Base-by-base conservation (phyloP, 1,284 basidiomycete genomes). In the Cutaneotrichosporon cavernicola region DNA sequence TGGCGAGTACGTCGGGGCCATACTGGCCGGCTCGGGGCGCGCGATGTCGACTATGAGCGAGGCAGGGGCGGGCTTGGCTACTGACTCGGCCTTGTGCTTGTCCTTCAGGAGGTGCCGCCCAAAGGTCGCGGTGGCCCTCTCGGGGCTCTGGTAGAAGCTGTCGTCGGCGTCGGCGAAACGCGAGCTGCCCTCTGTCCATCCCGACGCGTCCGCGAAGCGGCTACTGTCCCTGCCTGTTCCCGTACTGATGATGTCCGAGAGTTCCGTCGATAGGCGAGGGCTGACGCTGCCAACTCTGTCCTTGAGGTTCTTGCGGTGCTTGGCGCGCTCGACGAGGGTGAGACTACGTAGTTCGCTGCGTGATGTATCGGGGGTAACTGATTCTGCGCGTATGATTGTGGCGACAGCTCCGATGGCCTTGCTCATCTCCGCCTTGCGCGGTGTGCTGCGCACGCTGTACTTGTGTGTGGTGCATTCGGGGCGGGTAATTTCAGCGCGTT, bases 151-250 rank as follows among this genome's bases (percentile, higher is more conserved):
- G 7, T 11, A 7, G 9, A 49, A 10, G 49, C 26, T 30, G 16
- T 53, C 51, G 13, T 53, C 51, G 30, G 51, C 51, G 30, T 53
- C 51, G 4, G 51, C 51, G 16, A 53, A 53, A 31, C 51, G 51
- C 18, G 31, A 34, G 18, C 14, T 16, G 8, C 51, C 51, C 30
- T 31, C 51, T 4, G 31, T 34, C 50, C 50, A 52, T 4, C 26
- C 50, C 30, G 51, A 53, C 51, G 51, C 14, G 16, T n/a, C 30
- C 16, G 51, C 30, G 51, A 22, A 22, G 9, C 47, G 22, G n/a
- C 26, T 14, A 11, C 49, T 30, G 49, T 30, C 26, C 14, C 10
- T 22, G 49, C 5, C 22, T 30, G 22, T 21, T 22, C 2, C 47
- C n/a, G 38, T 11, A 14, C 6, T 40, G 38, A 14, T 16, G 13